Base-by-base conservation (phyloP, 495 filamentous ascomycete species). In the Penicillium antarcticum region DNA sequence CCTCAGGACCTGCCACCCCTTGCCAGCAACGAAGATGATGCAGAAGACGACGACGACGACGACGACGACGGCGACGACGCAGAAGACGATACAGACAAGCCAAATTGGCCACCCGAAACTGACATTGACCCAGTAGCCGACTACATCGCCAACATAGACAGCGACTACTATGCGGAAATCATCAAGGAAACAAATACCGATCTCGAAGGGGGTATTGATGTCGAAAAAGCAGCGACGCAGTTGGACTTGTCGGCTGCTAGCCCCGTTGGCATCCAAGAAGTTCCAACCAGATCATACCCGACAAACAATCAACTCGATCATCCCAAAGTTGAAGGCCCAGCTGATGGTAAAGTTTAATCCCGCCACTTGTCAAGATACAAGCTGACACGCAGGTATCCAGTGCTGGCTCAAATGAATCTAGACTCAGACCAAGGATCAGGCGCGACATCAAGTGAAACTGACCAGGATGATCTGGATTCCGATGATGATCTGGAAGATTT, bases 121-220 rank as follows among this genome's bases (percentile, higher is more conserved):
- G 80, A 88, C 10, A 74, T 82, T 31, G 84, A 78, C 0, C 72
- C 83, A 3, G 40, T 88, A 17, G 80, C 80, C 2, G 91, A 95
- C 60, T 94, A 95, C 56, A 85, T 91, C 46, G 81, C 80, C 49
- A 91, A 95, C 60, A 82, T 91, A 14, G 64, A 71, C 24, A 52
- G 57, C 5, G 60, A 70, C 8, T 65, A 72, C 31, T 58, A 61
- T 21, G 61, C 72, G 23, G 60, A 64, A 18, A 13, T 48, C 24
- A 35, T 29, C n/a, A 48, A 34, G 2, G 42, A 48, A 19, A 23
- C 48, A 21, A 39, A 51, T 10, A 8, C 37, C 5, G 51, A 57
- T 11, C 3, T 17, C 13, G 45, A 54, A 38, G 49, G 39, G 5
- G 58, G 52, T 3, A 61, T 52, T 31, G 58, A 39, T 8, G 48